Base-by-base conservation (phyloP, 805 yeast genomes). In the Yamadazyma sp. region DNA sequence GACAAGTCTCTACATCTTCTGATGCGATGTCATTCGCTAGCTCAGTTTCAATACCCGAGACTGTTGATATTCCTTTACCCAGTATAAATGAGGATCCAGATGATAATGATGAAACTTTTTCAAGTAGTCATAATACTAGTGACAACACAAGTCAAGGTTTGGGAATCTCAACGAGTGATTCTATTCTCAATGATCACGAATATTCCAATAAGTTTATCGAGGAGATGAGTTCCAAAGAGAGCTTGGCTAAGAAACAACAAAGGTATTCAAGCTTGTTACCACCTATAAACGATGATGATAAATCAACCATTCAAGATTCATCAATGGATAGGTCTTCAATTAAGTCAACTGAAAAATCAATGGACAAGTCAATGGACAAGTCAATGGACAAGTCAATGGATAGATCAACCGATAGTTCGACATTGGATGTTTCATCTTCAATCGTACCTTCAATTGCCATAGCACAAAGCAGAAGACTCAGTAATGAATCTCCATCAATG, bases 21-120 rank as follows among this genome's bases (percentile, higher is more conserved):
- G 55, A 53, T 19, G 48, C 38, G 4, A 31, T 35, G 18, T 55
- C 60, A 6, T 43, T 48, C 30, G 27, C 48, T 7, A 59, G 64
- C 32, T 47, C 56, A 1, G 30, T 52, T 27, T 71, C 60, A 36
- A 64, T 67, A 7, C 72, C 60, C 29, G 76, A 62, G 42, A 73
- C 62, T 27, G 46, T 69, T 39, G 58, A 62, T 47, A 56, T 62
- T 31, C 45, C 58, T 5, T 35, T 67, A 44, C 65, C 77, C 45
- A 51, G 60, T 29, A 62, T 61, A 15, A 31, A 47, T 23, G 71
- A 62, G 33, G 62, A 53, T 31, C 46, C 55, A 20, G 55, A 48
- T 17, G 40, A 36, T 19, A 43, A 45, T 17, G 45, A 43, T 24
- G 43, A 43, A 11, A 41, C 44, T 25, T 40, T 39, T 23, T 33